phyloP scores from a whole-genome alignment of 179 eudicot genomes.

The Heliamphora pulchella region DNA sequence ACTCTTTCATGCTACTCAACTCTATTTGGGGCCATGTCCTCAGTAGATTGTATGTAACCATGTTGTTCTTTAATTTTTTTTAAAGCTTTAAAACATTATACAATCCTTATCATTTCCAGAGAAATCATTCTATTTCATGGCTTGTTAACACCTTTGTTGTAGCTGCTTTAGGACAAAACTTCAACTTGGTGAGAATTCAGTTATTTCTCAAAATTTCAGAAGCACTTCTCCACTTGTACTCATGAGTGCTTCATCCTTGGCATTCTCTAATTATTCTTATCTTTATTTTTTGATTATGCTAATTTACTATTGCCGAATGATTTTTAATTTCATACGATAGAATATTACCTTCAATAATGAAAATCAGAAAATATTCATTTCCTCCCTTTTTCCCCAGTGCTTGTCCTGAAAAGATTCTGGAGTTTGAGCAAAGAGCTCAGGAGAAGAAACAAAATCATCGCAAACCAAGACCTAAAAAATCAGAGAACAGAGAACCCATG shows the following conservation, averaged over 20 bases:
- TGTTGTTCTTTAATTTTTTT: too few species aligned
- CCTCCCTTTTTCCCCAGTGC: slow-evolving; percentile 41
- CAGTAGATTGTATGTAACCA: background rate
- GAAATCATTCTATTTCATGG: background rate
- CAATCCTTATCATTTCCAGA: background rate
- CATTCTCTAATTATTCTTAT: background rate
- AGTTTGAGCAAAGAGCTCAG: slow-evolving; percentile 56
- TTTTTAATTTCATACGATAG: background rate
- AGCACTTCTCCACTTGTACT: background rate
- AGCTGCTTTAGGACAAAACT: background rate
- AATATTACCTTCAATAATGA: background rate
- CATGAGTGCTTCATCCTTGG: background rate
- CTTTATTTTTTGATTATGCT: background rate
- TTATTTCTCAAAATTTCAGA: background rate
- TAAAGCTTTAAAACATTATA: too few species aligned
- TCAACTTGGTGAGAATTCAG: background rate
- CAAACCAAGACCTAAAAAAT: slow-evolving; percentile 45
- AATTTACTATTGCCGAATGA: background rate
- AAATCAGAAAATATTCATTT: background rate
- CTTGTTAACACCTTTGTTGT: background rate
- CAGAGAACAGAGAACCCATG: slow-evolving; percentile 29
- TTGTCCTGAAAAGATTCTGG: slow-evolving; percentile 79
- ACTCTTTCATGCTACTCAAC: background rate
- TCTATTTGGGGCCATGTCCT: background rate
- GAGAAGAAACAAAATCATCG: slow-evolving; percentile 43